phyloP scores from a whole-genome alignment of 805 yeast genomes.

The Saccharomycopsis fermentans region DNA sequence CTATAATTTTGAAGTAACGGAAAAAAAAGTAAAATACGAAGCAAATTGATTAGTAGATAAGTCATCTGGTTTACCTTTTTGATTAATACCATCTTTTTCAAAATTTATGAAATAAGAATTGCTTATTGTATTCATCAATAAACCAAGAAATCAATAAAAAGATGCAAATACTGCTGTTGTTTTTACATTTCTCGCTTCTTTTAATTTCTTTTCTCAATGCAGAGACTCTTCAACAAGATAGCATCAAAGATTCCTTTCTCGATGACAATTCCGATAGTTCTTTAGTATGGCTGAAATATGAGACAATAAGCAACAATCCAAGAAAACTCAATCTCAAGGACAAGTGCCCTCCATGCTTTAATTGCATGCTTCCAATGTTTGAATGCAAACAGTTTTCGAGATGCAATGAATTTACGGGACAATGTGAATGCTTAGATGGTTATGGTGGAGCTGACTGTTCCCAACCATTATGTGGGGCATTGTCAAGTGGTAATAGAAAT shows the following conservation, averaged over 20 bases:
- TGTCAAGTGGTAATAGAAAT: conserved; percentile 44
- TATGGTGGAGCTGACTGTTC: conserved; percentile 92
- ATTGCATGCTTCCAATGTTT: conserved; percentile 85
- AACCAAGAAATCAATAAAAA: neutral
- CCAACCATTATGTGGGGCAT: conserved; percentile 76
- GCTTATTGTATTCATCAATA: neutral
- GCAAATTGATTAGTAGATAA: neutral
- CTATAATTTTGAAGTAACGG: too few species aligned
- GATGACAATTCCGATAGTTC: neutral
- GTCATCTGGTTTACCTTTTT: neutral
- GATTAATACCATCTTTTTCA: neutral
- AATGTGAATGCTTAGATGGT: conserved; percentile 87
- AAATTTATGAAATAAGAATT: neutral
- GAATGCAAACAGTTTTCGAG: conserved; percentile 81
- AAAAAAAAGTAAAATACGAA: too few species aligned
- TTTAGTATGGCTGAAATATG: neutral
- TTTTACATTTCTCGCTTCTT: neutral
- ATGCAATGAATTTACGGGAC: conserved; percentile 84
- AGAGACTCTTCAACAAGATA: neutral
- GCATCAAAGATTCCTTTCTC: neutral
- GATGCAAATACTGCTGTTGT: neutral
- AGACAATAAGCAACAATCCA: neutral
- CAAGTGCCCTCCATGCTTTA: conserved; percentile 85
- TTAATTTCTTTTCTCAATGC: neutral
- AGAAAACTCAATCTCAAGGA: conserved; percentile 22